phyloP scores from a whole-genome alignment of 805 yeast genomes.

The Teunomyces lycoperdinae region DNA sequence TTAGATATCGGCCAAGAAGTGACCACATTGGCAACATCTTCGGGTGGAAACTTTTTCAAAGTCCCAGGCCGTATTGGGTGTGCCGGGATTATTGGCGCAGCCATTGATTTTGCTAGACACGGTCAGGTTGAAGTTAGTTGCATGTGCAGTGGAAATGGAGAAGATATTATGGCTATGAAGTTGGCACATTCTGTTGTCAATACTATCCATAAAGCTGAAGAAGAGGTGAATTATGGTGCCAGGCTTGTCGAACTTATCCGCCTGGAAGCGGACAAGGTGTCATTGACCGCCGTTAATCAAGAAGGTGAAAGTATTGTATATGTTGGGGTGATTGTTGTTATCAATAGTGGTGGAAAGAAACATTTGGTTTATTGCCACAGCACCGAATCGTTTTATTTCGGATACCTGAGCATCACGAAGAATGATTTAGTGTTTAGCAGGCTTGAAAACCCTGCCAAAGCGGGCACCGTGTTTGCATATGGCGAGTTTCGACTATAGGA shows the following conservation, averaged over 20 bases:
- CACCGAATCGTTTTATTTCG: conserved; percentile 28
- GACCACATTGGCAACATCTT: conserved; percentile 37
- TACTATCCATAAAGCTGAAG: conserved; percentile 11
- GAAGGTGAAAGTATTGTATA: conserved; percentile 17
- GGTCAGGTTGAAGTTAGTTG: conserved; percentile 25
- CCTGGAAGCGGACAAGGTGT: conserved; percentile 7
- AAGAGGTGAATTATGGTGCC: conserved; percentile 15
- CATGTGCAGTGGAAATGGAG: conserved; percentile 57
- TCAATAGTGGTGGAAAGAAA: conserved; percentile 12
- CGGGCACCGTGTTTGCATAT: conserved; percentile 20
- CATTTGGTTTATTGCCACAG: conserved; percentile 34
- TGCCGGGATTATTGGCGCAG: conserved; percentile 50
- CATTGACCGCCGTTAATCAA: conserved; percentile 12
- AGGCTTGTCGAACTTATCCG: conserved; percentile 16
- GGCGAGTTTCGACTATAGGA: conserved; percentile 22
- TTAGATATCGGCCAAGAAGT: conserved; percentile 14
- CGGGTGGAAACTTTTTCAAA: conserved; percentile 55
- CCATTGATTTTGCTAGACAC: conserved; percentile 25
- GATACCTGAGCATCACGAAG: conserved; percentile 12
- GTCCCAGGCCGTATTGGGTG: conserved; percentile 52
- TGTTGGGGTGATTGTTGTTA: conserved; percentile 29
- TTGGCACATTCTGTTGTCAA: conserved; percentile 31
- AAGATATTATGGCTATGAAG: conserved; percentile 46
- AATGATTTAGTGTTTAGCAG: conserved; percentile 25
- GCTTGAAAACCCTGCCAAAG: conserved; percentile 9